These are phyloP conservation scores for Elsinoe batatas DNA, from an alignment of 2,329 filamentous ascomycete species.

Conservation along the genomic window DNA sequence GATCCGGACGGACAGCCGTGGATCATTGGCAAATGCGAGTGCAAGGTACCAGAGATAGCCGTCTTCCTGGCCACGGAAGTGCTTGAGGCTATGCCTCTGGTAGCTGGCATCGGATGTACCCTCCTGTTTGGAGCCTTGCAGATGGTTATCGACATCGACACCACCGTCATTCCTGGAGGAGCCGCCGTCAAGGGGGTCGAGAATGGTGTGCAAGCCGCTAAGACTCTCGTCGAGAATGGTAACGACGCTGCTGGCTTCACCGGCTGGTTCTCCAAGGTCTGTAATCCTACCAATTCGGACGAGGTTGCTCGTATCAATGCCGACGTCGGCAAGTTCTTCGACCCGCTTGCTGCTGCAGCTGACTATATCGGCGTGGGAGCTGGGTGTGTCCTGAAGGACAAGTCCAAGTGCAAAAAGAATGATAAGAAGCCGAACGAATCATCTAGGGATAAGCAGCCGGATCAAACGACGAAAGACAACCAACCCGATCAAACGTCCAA, in stretches of 20 bases:
- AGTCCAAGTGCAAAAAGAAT: conserved; percentile 3
- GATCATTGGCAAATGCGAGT: not conserved
- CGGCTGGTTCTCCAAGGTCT: conserved; percentile 20
- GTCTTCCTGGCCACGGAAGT: not conserved
- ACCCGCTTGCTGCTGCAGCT: not conserved
- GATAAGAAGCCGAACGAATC: conserved; percentile 2
- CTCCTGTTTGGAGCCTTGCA: not conserved
- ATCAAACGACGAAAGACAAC: not conserved
- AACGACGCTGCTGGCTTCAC: conserved; percentile 10
- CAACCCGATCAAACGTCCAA: not conserved
- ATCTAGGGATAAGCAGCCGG: not conserved
- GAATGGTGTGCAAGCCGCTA: not conserved
- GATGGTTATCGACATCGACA: not conserved
- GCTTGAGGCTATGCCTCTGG: not conserved
- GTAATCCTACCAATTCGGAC: conserved; percentile 19
- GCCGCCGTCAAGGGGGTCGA: not conserved
- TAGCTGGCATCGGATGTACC: not conserved
- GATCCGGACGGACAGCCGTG: not conserved
- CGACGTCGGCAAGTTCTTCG: conserved; percentile 1
- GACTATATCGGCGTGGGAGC: not conserved
- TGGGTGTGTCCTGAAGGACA: not conserved
- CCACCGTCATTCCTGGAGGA: not conserved
- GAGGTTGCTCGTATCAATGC: conserved; percentile 5
- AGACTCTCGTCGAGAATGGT: conserved; percentile 2
- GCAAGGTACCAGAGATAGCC: not conserved